These are phyloP conservation scores for Byssoonygena ceratinophila DNA, from an alignment of 2,329 filamentous ascomycete genomes.

Conservation along the genomic window DNA sequence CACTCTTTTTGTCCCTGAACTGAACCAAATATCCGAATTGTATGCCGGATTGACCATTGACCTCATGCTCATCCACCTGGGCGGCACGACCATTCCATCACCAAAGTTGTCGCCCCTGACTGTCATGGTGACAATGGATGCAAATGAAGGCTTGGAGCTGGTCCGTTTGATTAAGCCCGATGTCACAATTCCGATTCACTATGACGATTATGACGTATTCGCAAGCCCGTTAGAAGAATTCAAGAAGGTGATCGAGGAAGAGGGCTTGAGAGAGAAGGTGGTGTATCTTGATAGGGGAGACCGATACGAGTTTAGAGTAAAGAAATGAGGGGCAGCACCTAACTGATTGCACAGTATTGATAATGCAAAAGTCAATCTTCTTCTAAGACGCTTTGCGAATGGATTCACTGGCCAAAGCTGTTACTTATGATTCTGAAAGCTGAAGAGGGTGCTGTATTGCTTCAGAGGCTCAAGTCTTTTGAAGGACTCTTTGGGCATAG, in stretches of 20 bases:
- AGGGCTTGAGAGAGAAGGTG: constrained; percentile 44
- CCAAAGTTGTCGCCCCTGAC: constrained; percentile 51
- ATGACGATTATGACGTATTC: constrained; percentile 55
- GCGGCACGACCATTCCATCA: constrained; percentile 54
- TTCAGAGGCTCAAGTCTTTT: no score
- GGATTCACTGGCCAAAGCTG: no score
- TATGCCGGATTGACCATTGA: constrained; percentile 49
- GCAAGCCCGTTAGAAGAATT: constrained; percentile 51
- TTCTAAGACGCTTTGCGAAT: no score
- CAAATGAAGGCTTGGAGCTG: constrained; percentile 50
- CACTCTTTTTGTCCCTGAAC: constrained; percentile 52
- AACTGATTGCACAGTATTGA: no score
- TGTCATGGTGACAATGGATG: constrained; percentile 63
- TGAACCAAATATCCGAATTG: constrained; percentile 49
- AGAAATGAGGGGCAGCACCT: no score
- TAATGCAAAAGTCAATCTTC: no score
- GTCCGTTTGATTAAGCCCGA: constrained; percentile 51
- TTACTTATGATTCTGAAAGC: no score
- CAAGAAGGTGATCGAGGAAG: constrained; percentile 44
- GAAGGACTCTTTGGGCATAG: no score
- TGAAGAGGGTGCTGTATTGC: no score
- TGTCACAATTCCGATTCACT: constrained; percentile 54
- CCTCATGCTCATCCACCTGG: constrained; percentile 56
- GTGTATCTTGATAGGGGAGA: constrained; percentile 53
- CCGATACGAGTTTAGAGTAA: constrained; percentile 46